Base-by-base conservation (phyloP, 1,139 yeast species). In the Suhomyces coccinellae region DNA sequence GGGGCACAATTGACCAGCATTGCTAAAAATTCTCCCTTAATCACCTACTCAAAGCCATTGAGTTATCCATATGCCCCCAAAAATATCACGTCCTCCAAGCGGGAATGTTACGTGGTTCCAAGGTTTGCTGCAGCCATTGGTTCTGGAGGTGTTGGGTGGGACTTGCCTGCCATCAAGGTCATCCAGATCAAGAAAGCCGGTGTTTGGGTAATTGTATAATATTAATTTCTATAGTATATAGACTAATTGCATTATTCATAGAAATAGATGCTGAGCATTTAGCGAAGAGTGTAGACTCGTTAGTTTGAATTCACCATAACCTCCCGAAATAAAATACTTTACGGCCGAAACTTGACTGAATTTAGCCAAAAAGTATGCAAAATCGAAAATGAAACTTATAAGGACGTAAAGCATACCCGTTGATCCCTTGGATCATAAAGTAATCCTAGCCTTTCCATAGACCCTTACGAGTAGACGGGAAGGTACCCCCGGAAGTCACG, bases 81-180 rank as follows among this genome's bases (percentile, higher is more conserved):
- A 57, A 71, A 74, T 52, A 57, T 87, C 14, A 68, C 80, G 2
- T 70, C 87, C 0, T 79, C 82, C 1, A 83, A 81, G 54, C 71
- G 97, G 54, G 93, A 87, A 57, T 88, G 96, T 54, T 90, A 89
- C 66, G 97, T 91, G 20, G 85, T 90, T 37, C 98, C 98, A 0
- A 69, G 97, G 45, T 83, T 87, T 61, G 98, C 98, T 10, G 91
- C 96, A 10, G 77, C 84, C 7, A 73, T 85, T 35, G 95, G 96
- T 4, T 77, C 83, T 30, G 96, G 96, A 26, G 88, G 90, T 20
- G 76, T 87, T 24, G 97, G 97, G 9, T 91, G 97, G 96, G 97
- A 91, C 57, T 67, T 91, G 41, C 96, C 96, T 5, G 96, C 89
- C 1, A 71, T 84, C 24, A 85, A 88, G 60, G 95, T 90, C 1